phyloP scores from a whole-genome alignment of 345 rosid genomes.

The Linum usitatissimum region DNA sequence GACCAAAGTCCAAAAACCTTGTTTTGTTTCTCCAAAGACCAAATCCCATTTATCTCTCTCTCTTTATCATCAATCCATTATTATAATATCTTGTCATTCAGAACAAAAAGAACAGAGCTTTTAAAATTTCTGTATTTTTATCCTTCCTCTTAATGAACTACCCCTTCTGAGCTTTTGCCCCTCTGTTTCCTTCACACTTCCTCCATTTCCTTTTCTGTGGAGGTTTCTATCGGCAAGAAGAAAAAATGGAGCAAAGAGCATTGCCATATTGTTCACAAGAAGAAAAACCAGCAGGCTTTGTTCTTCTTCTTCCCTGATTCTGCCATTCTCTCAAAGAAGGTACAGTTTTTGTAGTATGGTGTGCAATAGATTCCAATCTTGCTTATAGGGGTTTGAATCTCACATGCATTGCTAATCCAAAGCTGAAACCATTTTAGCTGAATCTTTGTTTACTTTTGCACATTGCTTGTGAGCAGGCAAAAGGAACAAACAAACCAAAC shows the following conservation, averaged over 20 bases:
- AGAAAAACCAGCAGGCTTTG: neutral
- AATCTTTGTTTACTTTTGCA: neutral
- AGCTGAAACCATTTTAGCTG: constrained; percentile 3
- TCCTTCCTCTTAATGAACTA: no score
- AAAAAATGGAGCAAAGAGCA: neutral
- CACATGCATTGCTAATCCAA: no score
- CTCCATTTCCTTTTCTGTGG: neutral
- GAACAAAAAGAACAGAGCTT: no score
- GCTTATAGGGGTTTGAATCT: no score
- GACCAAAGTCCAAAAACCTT: neutral
- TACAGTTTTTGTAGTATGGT: neutral
- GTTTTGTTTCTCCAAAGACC: neutral
- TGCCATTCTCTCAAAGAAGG: neutral
- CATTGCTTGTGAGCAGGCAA: constrained; percentile 27
- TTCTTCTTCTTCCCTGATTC: neutral
- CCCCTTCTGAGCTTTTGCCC: constrained; percentile 14
- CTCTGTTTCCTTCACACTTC: neutral
- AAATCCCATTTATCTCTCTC: neutral
- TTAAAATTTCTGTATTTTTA: no score
- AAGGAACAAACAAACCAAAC: constrained; percentile 3
- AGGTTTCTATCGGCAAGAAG: neutral
- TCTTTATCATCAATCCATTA: neutral
- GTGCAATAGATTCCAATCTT: neutral
- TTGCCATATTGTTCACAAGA: neutral
- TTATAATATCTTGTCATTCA: neutral